Evolutionary conservation across 2,329 filamentous ascomycete species (phyloP).

Genomic region (Emmonsia crescens): DNA sequence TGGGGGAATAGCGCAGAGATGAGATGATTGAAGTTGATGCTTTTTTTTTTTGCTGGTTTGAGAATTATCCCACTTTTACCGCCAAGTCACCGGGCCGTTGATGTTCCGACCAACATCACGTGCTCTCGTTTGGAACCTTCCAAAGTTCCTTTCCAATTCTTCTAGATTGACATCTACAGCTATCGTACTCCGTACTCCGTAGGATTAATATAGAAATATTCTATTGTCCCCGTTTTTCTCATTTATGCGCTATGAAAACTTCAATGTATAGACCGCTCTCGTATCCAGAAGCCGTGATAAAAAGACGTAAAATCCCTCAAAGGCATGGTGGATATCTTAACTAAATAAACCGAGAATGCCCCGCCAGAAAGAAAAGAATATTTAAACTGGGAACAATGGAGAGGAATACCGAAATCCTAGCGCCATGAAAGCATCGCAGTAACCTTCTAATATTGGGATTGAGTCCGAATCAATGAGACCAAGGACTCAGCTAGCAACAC

Average conservation of each 20-base stretch:
- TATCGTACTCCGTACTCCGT: too few relatives aligned
- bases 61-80: not conserved
- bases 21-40: constrained; percentile 4
- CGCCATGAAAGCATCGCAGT: not conserved
- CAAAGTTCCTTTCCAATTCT: too few relatives aligned
- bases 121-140: not conserved
- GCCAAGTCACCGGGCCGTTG: not conserved
- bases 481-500: constrained; percentile 17
- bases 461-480: constrained; percentile 12
- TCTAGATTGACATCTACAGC: too few relatives aligned
- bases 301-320: not conserved
- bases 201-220: too few relatives aligned
- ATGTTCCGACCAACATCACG: not conserved
- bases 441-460: not conserved
- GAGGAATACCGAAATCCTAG: not conserved
- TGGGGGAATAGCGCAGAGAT: not conserved
- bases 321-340: not conserved
- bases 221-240: not conserved
- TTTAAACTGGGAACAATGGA: not conserved
- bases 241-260: not conserved
- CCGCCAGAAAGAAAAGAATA: not conserved
- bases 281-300: not conserved
- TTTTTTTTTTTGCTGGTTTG: not conserved
- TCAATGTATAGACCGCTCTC: not conserved
- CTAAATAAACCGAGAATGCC: not conserved